Base-by-base conservation (phyloP, 2,329 filamentous ascomycete genomes). In the Xylaria sp. region DNA sequence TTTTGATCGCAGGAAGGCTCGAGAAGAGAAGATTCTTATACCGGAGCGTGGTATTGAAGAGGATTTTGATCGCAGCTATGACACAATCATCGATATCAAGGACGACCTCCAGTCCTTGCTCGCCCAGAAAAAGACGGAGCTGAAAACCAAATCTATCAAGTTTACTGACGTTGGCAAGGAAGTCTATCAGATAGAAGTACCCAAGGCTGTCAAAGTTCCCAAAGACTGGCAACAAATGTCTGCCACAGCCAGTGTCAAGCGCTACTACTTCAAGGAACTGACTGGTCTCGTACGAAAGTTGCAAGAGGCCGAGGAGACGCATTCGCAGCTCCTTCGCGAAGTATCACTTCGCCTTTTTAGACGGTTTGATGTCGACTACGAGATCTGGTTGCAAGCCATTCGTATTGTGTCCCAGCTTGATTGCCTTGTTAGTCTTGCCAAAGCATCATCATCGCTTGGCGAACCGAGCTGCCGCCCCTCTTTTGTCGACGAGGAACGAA, bases 151-250 rank as follows among this genome's bases (percentile, higher is more conserved):
- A 72, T 86, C 87, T 0, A 86, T 95, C 70, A 90, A 90, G 77
- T 96, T 90, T 75, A 90, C 90, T 32, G 93, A 98, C 77, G 92
- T 97, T 8, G 96, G 96, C 69, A 99, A 99, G 79, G 96, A 99
- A 77, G 93, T 99, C 61, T 98, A 97, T 81, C 95, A 99, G 81
- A 86, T 99, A 12, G 96, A 99, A 79, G 91, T 93, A 0, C 95
- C 96, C 0, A 97, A 96, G 80, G 83, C 84, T 0, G 84, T 93
- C 76, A 97, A 97, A 80, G 90, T 99, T 2, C 96, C 96, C 0
- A 92, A 92, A 72, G 88, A 84, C 75, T 99, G 96, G 94, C 91
- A 94, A 71, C 95, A 98, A 78, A 98, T 98, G 94, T 98, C 96
- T 4, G 92, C 94, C 0, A 98, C 96, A 0, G 89, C 92, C 71